Base-by-base conservation (phyloP, 306 rosid genomes). In the Herpetospermum pedunculosum region DNA sequence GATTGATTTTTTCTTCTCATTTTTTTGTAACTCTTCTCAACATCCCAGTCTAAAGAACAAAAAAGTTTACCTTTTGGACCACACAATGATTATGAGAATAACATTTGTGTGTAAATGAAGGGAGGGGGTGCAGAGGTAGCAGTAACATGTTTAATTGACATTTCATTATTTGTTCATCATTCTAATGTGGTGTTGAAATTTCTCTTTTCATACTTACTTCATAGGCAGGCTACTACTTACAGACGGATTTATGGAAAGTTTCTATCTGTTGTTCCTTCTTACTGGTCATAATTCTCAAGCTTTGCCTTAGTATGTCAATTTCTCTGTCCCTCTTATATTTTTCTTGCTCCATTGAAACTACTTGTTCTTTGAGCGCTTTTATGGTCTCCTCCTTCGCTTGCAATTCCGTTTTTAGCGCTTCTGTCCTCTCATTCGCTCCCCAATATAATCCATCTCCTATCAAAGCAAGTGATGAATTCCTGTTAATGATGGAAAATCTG, bases 281-380 rank as follows among this genome's bases (percentile, higher is more conserved):
- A 76, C 77, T 69, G 75, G 80, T 85, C 85, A 94, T 83, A 57
- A 94, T 94, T 81, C 92, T 86, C 48, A 91, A 78, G 77, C 99
- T 94, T 58, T 94, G 99, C 86, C 87, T 94, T 64, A 94, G 76
- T 77, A 94, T 85, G 78, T 94, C 97, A 72, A 88, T 84, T 78
- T 94, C 97, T 62, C 88, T 79, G 44, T 89, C 95, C 44, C 79
- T 85, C 76, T 79, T 91, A 79, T 79, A 46, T 58, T 81, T 80
- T 25, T 87, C 96, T 52, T 84, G 77, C 84, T 83, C 91, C 86
- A 84, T 75, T 5, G 88, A 80, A 81, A 48, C 85, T 29, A 89
- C 58, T 41, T 79, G 77, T 19, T 80, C 79, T 77, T 81, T 81
- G 12, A 91, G 75, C 54, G 72, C 71, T 70, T 82, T 73, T 21